Evolutionary conservation across 2,329 filamentous ascomycete genomes (phyloP).

Genomic region (Neofusicoccum kwambonambiense): DNA sequence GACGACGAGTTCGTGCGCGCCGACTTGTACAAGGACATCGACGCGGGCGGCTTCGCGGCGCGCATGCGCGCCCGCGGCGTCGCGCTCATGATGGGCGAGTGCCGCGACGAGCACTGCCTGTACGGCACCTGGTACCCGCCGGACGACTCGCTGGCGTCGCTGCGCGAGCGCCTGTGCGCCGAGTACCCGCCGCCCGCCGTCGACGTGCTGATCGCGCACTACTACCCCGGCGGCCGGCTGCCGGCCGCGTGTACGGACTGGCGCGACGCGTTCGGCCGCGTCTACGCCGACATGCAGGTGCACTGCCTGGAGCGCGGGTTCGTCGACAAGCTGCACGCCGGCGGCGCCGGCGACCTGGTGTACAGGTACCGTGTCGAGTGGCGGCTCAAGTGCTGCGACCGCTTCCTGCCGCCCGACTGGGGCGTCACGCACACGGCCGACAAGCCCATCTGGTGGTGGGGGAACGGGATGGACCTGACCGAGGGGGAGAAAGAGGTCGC

Average conservation of each 20-base stretch:
- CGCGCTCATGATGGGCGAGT: conserved; percentile 55
- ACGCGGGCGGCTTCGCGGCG: conserved; percentile 49
- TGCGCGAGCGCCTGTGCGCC: conserved; percentile 49
- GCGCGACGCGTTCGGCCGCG: conserved; percentile 52
- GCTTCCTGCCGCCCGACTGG: conserved; percentile 45
- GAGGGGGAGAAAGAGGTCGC: conserved; percentile 46
- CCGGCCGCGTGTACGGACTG: conserved; percentile 45
- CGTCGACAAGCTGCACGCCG: conserved; percentile 45
- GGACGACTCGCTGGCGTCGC: conserved; percentile 38
- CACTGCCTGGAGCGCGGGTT: conserved; percentile 55
- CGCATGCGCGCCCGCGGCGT: conserved; percentile 46
- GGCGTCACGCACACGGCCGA: conserved; percentile 57
- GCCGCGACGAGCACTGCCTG: conserved; percentile 52
- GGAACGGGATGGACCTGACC: conserved; percentile 39
- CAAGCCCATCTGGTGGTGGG: conserved; percentile 57
- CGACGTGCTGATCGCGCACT: conserved; percentile 44
- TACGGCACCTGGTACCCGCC: conserved; percentile 55
- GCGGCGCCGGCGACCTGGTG: conserved; percentile 37
- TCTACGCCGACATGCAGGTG: conserved; percentile 59
- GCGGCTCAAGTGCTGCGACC: conserved; percentile 49
- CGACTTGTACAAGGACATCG: conserved; percentile 47
- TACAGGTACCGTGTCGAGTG: conserved; percentile 57
- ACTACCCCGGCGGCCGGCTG: conserved; percentile 38
- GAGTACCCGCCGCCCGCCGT: conserved; percentile 52
- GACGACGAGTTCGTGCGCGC: conserved; percentile 50